Evolutionary conservation across 78 protist species (phyloP).

Genomic region (Speleostelium caveatum): DNA sequence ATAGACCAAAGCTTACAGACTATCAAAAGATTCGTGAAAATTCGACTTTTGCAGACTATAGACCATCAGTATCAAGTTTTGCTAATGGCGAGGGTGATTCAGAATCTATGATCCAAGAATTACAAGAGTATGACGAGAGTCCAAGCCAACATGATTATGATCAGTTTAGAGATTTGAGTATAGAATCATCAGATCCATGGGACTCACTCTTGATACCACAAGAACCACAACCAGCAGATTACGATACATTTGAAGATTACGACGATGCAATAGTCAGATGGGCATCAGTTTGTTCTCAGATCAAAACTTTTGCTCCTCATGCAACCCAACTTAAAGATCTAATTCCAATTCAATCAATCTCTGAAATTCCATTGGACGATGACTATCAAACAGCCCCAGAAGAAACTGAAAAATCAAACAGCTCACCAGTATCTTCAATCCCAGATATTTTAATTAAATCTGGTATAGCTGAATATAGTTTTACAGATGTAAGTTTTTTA

Average conservation of each 20-base stretch:
- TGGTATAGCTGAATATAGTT: constrained; percentile 11
- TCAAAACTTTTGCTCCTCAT: constrained; percentile 52
- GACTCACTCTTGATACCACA: constrained; percentile 40
- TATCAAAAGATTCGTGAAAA: constrained; percentile 21
- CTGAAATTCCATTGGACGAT: constrained; percentile 15
- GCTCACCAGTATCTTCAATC: neutral
- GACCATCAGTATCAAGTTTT: constrained; percentile 57
- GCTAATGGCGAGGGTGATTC: constrained; percentile 45
- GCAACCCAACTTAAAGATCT: constrained; percentile 57
- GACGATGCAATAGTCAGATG: constrained; percentile 53
- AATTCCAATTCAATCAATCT: constrained; percentile 61
- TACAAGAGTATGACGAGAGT: constrained; percentile 30
- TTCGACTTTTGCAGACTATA: constrained; percentile 36
- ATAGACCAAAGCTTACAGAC: constrained; percentile 31
- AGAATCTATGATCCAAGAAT: neutral
- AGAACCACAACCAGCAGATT: constrained; percentile 75
- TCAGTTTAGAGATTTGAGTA: neutral
- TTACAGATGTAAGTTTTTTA: constrained; percentile 17
- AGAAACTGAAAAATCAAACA: neutral
- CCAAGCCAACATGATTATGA: constrained; percentile 37
- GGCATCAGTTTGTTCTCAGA: constrained; percentile 36
- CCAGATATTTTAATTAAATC: constrained; percentile 15
- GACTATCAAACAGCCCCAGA: neutral
- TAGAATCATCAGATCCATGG: constrained; percentile 45
- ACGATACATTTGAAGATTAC: constrained; percentile 68